Evolutionary conservation across 352 stramenopile genomes (phyloP).

Genomic region (Phytopythium aichiense): DNA sequence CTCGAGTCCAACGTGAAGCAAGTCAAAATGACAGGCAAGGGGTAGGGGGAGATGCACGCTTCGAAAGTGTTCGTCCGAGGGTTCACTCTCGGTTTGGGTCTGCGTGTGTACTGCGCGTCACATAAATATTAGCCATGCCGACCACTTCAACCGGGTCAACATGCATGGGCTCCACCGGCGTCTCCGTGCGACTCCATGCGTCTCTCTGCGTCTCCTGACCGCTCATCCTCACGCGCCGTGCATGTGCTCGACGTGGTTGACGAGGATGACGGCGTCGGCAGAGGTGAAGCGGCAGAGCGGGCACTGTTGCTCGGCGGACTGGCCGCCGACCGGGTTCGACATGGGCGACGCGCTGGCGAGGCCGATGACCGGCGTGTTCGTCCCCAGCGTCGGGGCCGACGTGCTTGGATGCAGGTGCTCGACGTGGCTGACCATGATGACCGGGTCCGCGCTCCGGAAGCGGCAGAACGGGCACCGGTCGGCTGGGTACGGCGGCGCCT

Average conservation of each 20-base stretch:
- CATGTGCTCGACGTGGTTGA: conserved; percentile 76
- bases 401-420: conserved; percentile 30
- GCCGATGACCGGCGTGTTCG: background rate
- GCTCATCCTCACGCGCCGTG: conserved; percentile 29
- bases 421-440: conserved; percentile 67
- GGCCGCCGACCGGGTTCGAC: conserved; percentile 5
- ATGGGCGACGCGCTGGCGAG: conserved; percentile 2
- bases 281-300: conserved; percentile 60
- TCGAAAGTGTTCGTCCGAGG: too few species aligned
- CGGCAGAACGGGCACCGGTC: conserved; percentile 59
- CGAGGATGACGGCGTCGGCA: conserved; percentile 53
- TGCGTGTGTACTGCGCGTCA: too few species aligned
- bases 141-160: too few species aligned
- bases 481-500: conserved; percentile 7
- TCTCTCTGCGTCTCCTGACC: too few species aligned
- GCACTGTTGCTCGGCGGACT: conserved; percentile 40
- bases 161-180: too few species aligned
- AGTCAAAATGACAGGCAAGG: background rate
- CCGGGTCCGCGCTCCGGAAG: conserved; percentile 40
- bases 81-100: too few species aligned
- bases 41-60: background rate
- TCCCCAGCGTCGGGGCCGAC: conserved; percentile 3
- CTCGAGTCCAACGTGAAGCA: background rate
- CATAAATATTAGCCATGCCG: too few species aligned
- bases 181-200: too few species aligned